Base-by-base conservation (phyloP, 2,329 filamentous ascomycete genomes). In the Aspergillus sp. region DNA sequence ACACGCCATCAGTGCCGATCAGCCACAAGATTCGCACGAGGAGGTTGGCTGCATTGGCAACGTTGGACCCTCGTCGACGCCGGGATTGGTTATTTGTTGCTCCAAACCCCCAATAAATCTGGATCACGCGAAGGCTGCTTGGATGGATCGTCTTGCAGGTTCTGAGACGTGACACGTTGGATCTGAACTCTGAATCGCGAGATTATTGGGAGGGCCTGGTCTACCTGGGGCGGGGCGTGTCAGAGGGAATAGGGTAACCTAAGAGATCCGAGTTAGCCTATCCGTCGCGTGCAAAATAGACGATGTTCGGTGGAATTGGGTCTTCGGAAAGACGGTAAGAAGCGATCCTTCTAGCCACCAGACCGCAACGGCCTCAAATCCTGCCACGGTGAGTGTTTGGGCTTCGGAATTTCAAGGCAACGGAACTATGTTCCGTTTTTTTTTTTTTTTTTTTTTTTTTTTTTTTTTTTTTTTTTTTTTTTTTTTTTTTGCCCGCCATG, bases 151-250 rank as follows among this genome's bases (percentile, higher is more conserved):
- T 14, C n/a, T 19, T 44, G 27, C 33, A 47, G 43, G 6, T 40
- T 40, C 33, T 15, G 31, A 54, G 51, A 47, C 51, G 33, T 48
- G 52, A 41, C 52, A 54, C 43, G 43, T 54, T 54, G 19, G 52
- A 54, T 50, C 33, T 54, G 44, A 41, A 48, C 33, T 48, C 23
- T 50, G 19, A 50, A 37, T 49, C 31, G 6, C 6, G 21, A 41
- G 48, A 50, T 31, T 17, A 50, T 31, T 17, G 3, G 35, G 17
- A 23, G 37, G 14, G 21, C 33, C 35, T 41, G 48, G 14, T 40
- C 31, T 37, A 23, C 25, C 15, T 25, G 21, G 19, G 25, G 39
- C 49, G 19, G 51, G 37, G 51, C 27, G 41, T 53, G 27, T 53
- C 51, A 53, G 51, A 31, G 25, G 9, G 21, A 40, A 47, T 39